A percentile compares a stretch with the other conserved stretches of the same genome.
Evolutionary conservation across 805 yeast species (phyloP).

Genomic region (Wickerhamomyces strasburgensis): DNA sequence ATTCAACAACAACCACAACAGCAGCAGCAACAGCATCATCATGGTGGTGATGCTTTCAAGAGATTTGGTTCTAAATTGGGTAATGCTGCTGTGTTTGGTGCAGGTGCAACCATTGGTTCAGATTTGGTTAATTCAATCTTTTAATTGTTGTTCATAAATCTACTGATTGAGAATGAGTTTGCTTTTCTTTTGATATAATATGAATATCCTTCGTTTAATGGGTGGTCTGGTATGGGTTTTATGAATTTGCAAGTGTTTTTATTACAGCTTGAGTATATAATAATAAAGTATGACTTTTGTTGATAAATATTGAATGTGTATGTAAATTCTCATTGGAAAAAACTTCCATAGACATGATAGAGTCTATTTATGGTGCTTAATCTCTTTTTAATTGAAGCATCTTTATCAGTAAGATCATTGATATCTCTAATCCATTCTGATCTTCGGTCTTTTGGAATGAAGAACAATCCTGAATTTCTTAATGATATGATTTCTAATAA

Average conservation of each 20-base stretch:
- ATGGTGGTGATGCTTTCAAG: slow-evolving; percentile 37
- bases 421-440: slow-evolving; percentile 61
- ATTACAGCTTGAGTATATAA: background rate
- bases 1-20: slow-evolving; percentile 19
- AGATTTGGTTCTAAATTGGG: slow-evolving; percentile 79
- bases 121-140: slow-evolving; percentile 73
- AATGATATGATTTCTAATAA: slow-evolving; percentile 62
- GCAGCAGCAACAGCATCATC: slow-evolving; percentile 29
- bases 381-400: slow-evolving; percentile 34
- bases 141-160: slow-evolving; percentile 23
- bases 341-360: slow-evolving; percentile 53
- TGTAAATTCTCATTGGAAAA: slow-evolving; percentile 9
- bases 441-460: slow-evolving; percentile 47
- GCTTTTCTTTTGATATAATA: too few relatives aligned
- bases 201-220: too few relatives aligned
- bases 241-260: background rate
- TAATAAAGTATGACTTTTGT: too few relatives aligned
- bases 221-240: background rate
- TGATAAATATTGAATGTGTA: too few relatives aligned
- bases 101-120: slow-evolving; percentile 91
- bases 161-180: background rate
- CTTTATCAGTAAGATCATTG: slow-evolving; percentile 47
- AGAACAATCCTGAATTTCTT: slow-evolving; percentile 39
- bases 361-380: slow-evolving; percentile 49
- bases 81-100: slow-evolving; percentile 92